Base-by-base conservation (phyloP, 2,329 filamentous ascomycete genomes). In the Sphaerostilbella broomeana region DNA sequence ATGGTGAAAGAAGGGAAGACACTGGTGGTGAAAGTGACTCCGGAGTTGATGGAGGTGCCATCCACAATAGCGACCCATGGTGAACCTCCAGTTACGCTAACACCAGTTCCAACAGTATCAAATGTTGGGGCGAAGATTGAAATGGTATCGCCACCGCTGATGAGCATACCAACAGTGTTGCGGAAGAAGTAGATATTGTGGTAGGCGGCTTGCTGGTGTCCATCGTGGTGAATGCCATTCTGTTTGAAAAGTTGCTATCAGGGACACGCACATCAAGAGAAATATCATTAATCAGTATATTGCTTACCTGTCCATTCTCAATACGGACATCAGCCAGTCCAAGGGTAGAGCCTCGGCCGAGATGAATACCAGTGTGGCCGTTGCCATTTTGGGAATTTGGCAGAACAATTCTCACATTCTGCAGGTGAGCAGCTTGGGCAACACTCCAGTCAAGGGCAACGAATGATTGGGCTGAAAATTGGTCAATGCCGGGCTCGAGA, bases 361-460 rank as follows among this genome's bases (percentile, higher is more conserved):
- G 58, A 2, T 43, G 45, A 31, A 69, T 68, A 20, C 66, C 65
- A 3, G 59, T 63, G 45, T 69, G 65, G 1, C 65, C 64, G 1
- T 53, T 48, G 20, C 58, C 59, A 28, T 60, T 58, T 25, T 39
- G 46, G 0, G 64, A 60, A 2, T 40, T 42, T 2, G 63, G 48
- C 63, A 70, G 65, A 13, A 44, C 53, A 33, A 70, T 69, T 42
- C 57, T 62, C 43, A 69, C 49, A 38, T 69, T 69, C 31, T 65
- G 63, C 6, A 68, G 53, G 32, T 67, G 61, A 1, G 61, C 57
- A 12, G 43, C 64, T 42, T 69, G 64, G 2, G 65, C 65, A n/a
- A 69, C 65, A 8, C 64, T 61, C 66, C 66, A 69, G 29, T 53
- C 62, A 0, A 69, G 56, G 4, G 65, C 65, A 3, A 59, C 61